Conservation (phyloP, 1,284 basidiomycete species). For the Abortiporus biennis region DNA sequence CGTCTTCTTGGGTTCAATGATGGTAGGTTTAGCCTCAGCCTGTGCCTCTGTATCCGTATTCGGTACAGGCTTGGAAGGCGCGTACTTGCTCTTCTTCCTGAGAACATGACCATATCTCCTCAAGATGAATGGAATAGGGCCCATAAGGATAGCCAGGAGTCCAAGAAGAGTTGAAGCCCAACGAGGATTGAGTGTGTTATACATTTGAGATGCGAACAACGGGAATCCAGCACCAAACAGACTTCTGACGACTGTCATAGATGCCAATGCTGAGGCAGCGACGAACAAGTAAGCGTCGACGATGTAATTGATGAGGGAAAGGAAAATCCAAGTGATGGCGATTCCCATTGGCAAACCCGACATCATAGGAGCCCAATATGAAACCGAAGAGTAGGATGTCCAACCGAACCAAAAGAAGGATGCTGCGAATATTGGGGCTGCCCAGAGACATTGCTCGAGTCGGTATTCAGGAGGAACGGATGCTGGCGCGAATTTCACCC, state of each 20-base stretch:
- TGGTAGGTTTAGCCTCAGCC: too few relatives aligned
- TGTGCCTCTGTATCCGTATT: too few relatives aligned
- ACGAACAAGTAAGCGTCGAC: slow-evolving; percentile 33
- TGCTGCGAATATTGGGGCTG: slow-evolving; percentile 34
- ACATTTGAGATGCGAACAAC: slow-evolving; percentile 32
- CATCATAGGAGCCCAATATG: slow-evolving; percentile 27
- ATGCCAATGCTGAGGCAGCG: slow-evolving; percentile 33
- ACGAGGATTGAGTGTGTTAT: slow-evolving; percentile 24
- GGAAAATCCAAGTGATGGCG: slow-evolving; percentile 26
- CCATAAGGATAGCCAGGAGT: slow-evolving; percentile 22
- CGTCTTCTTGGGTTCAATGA: too few relatives aligned
- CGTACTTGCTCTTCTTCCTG: slow-evolving; percentile 23
- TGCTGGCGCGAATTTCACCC: slow-evolving; percentile 28
- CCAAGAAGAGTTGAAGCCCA: slow-evolving; percentile 30
- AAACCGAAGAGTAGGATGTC: slow-evolving; percentile 31
- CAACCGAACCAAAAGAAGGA: slow-evolving; percentile 43
- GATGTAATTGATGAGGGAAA: slow-evolving; percentile 32
- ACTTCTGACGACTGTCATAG: slow-evolving; percentile 30
- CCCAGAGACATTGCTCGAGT: slow-evolving; percentile 35
- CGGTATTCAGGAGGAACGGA: slow-evolving; percentile 42
- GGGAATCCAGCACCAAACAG: slow-evolving; percentile 33
- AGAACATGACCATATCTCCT: slow-evolving; percentile 24
- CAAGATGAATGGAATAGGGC: slow-evolving; percentile 31
- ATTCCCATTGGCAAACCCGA: slow-evolving; percentile 23
- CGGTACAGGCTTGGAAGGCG: too few relatives aligned